Conservation (phyloP, 345 rosid genomes). For the Aethionema arabicum region DNA sequence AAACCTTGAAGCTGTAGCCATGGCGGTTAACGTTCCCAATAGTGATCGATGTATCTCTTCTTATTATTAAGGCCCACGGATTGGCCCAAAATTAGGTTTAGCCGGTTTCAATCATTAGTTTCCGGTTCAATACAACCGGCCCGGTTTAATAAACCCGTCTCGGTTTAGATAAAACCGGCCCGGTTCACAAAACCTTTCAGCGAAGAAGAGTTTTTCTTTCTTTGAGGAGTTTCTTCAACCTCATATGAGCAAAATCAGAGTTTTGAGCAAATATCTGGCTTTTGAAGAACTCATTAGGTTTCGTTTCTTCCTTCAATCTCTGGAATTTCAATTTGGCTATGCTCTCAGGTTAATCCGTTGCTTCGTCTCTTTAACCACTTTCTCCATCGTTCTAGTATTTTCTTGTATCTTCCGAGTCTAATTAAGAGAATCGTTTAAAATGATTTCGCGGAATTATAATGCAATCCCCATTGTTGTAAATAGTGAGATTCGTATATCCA, state of each 20-base stretch:
- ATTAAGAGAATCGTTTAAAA: slow-evolving; percentile 21
- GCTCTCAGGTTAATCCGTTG: slow-evolving; percentile 32
- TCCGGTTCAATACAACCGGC: neutral
- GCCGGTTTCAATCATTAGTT: slow-evolving; percentile 3
- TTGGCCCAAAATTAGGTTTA: neutral
- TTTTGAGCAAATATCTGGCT: neutral
- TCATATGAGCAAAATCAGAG: slow-evolving; percentile 16
- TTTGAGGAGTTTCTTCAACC: neutral
- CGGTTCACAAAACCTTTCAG: slow-evolving; percentile 1
- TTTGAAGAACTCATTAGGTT: slow-evolving; percentile 29
- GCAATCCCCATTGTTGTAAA: neutral
- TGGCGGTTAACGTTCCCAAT: slow-evolving; percentile 24
- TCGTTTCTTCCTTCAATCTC: slow-evolving; percentile 21
- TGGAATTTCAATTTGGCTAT: slow-evolving; percentile 21
- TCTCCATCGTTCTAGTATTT: neutral
- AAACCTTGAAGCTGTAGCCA: slow-evolving; percentile 54
- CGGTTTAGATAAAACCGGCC: slow-evolving; percentile 7
- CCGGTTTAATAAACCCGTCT: neutral
- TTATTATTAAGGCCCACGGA: slow-evolving; percentile 15
- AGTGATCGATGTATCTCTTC: slow-evolving; percentile 1
- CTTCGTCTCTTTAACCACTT: slow-evolving; percentile 1
- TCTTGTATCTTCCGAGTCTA: slow-evolving; percentile 11
- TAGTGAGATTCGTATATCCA: neutral
- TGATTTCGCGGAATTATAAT: slow-evolving; percentile 28
- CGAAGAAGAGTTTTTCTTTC: neutral